Evolutionary conservation across 192 early-diverging fungal genomes (phyloP).

Genomic region (Coemansia biformis): DNA sequence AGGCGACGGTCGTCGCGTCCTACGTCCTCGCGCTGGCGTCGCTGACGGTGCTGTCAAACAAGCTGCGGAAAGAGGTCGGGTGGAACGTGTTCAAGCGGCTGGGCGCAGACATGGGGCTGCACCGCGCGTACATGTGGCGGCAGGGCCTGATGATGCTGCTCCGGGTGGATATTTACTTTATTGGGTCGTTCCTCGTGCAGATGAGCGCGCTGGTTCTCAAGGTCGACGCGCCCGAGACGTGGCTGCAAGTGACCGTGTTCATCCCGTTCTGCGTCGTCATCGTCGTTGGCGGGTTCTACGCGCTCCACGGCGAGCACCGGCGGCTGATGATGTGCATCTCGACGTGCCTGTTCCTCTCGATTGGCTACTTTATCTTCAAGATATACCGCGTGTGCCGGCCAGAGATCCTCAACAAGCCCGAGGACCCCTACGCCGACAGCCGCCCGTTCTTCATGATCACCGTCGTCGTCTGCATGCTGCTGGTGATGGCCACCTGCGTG

Average conservation of each 20-base stretch:
- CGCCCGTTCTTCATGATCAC: slow-evolving; percentile 47
- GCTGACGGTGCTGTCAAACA: slow-evolving; percentile 31
- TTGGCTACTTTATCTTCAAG: slow-evolving; percentile 51
- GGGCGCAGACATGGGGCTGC: slow-evolving; percentile 45
- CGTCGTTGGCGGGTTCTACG: slow-evolving; percentile 22
- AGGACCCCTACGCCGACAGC: slow-evolving; percentile 39
- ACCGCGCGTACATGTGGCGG: slow-evolving; percentile 44
- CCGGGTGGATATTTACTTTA: slow-evolving; percentile 45
- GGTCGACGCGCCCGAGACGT: slow-evolving; percentile 31
- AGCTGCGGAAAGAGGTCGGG: slow-evolving; percentile 50
- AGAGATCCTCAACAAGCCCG: slow-evolving; percentile 20
- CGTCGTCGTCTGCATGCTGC: slow-evolving; percentile 29
- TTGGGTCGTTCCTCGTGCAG: slow-evolving; percentile 44
- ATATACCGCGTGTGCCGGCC: slow-evolving; percentile 35
- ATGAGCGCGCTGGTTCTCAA: slow-evolving; percentile 58
- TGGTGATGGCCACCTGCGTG: slow-evolving; percentile 26
- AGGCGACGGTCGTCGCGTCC: slow-evolving; percentile 24
- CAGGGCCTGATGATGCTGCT: slow-evolving; percentile 43
- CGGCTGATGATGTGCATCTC: slow-evolving; percentile 21
- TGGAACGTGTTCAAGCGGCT: slow-evolving; percentile 50
- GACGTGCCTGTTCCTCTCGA: slow-evolving; percentile 12
- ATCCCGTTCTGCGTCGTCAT: slow-evolving; percentile 32
- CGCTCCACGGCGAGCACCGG: slow-evolving; percentile 32
- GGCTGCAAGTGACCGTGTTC: slow-evolving; percentile 44
- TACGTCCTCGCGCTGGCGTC: slow-evolving; percentile 27